Evolutionary conservation across 2,329 filamentous ascomycete genomes (phyloP), one percentile per base, ranked within the genome.

Genomic region (Ramularia endophylla): DNA sequence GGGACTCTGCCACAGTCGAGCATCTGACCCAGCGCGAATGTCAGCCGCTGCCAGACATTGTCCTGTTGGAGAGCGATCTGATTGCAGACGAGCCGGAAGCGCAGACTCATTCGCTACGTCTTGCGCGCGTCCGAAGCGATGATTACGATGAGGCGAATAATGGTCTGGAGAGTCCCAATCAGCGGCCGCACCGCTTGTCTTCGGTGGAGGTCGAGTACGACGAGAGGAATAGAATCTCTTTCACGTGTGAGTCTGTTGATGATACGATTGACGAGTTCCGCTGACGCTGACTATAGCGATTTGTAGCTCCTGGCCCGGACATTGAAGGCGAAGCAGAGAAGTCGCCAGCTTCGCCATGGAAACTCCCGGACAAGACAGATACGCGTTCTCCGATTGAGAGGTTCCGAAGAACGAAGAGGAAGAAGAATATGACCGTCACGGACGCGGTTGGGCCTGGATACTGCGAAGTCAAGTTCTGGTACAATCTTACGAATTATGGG

Each of bases 381-480:
- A 61, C 61, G 7, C 68, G 73, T 45, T 72, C 80, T 7, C 89
- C 88, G 0, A 67, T 95, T 2, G 75, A 87, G 48, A 79, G 84
- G 25, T 95, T 94, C 55, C 82, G 89, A 27, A 18, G 32, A 17
- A 80, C 79, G 1, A 81, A 76, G 41, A 87, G 87, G 0, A 82
- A 75, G 57, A 90, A 87, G 59, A 80, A 85, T 0, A 73, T 97
- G 6, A 87, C 85, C 0, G 92, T 97, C 1, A 88, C 86, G 2
- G 92, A 98, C 62, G 68, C 97, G 17, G 80, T 89, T 0, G 84
- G 87, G 1, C 89, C 89, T 2, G 83, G 89, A 6, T 98, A 92
- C 92, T 98, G 92, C 62, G 90, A 98, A 64, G 64, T 97, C 44
- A 89, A 97, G 62, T 94, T 95, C 57, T 88, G 81, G 72, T 95